Evolutionary conservation across 2,329 filamentous ascomycete genomes (phyloP).

Genomic region (Penicillium sp.): DNA sequence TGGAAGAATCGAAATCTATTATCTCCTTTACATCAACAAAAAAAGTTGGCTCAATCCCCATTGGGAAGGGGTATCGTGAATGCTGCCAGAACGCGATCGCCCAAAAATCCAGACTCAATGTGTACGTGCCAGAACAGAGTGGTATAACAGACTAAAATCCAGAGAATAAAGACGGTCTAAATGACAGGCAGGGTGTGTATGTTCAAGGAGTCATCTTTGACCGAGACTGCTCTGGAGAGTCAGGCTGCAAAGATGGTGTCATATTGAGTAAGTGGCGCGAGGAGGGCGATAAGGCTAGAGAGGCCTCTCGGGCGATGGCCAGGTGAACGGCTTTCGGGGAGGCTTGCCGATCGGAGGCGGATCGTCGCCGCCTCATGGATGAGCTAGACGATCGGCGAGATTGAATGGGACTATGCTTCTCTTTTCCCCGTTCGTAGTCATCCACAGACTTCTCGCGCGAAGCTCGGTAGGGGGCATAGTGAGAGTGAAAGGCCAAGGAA

Average conservation of each 20-base stretch:
- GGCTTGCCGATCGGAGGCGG: conserved; percentile 3
- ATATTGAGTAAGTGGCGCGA: conserved; percentile 22
- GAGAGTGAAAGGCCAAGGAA: conserved; percentile 3
- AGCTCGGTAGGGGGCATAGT: conserved; percentile 1
- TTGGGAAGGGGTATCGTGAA: no score
- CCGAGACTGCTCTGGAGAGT: conserved; percentile 10
- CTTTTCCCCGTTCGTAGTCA: not conserved
- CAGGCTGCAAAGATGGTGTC: conserved; percentile 15
- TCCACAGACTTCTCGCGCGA: conserved; percentile 11
- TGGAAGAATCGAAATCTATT: no score
- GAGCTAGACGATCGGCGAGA: conserved; percentile 21
- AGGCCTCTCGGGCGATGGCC: conserved; percentile 14
- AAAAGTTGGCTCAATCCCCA: no score
- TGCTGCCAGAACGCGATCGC: no score
- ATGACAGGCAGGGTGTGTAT: not conserved
- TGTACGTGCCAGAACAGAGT: no score
- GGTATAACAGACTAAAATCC: no score
- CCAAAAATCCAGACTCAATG: no score
- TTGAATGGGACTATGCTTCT: conserved; percentile 9
- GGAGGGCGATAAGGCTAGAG: conserved; percentile 18
- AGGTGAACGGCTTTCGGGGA: conserved; percentile 13
- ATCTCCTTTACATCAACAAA: no score
- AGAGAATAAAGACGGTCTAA: no score
- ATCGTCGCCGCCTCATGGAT: conserved; percentile 8
- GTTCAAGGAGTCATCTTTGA: conserved; percentile 10